phyloP scores from a whole-genome alignment of 2,329 filamentous ascomycete species.

The Madurella fahalii region DNA sequence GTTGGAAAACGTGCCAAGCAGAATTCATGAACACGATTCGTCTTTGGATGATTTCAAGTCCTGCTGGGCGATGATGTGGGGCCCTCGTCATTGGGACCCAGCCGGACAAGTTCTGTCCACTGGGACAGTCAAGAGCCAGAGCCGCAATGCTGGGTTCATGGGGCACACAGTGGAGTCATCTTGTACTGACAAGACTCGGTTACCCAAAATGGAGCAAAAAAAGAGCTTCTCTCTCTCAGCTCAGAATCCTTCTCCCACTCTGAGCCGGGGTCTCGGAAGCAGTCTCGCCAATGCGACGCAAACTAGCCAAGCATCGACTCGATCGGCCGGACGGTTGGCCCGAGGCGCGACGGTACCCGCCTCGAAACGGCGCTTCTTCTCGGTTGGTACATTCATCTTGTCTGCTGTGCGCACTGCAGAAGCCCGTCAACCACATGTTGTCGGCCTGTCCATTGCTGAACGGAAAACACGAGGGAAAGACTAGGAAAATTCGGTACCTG shows the following conservation, averaged over 20 bases:
- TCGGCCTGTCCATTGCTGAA: not conserved
- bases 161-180: not conserved
- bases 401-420: too few relatives aligned
- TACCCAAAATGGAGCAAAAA: conserved; percentile 7
- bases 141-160: not conserved
- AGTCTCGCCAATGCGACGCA: not conserved
- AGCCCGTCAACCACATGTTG: not conserved
- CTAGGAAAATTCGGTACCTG: not conserved
- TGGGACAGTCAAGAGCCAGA: not conserved
- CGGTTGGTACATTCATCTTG: not conserved
- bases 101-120: not conserved
- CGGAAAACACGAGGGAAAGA: not conserved
- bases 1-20: not conserved
- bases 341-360: conserved; percentile 3
- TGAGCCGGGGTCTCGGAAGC: not conserved
- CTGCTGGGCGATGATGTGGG: not conserved
- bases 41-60: not conserved
- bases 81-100: too few relatives aligned
- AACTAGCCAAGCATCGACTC: not conserved
- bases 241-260: not conserved
- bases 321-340: conserved; percentile 17
- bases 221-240: not conserved
- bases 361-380: not conserved
- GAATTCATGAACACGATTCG: not conserved
- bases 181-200: not conserved